phyloP scores from a whole-genome alignment of 2,329 filamentous ascomycete species.

The Thermoascus crustaceus region DNA sequence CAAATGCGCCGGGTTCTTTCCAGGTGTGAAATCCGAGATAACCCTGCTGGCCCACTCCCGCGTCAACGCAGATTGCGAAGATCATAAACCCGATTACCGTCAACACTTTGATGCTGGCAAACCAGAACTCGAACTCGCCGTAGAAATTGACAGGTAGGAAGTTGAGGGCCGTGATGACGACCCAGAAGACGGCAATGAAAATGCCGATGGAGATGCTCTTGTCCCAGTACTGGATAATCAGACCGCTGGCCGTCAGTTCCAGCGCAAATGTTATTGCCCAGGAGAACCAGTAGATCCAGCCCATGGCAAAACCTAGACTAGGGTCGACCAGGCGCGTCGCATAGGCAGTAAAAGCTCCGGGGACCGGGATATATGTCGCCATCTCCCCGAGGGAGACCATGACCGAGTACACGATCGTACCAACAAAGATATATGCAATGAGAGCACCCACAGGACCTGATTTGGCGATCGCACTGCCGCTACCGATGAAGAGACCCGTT shows the following conservation, averaged over 20 bases:
- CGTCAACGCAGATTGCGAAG: slow-evolving; percentile 66
- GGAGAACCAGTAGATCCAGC: slow-evolving; percentile 77
- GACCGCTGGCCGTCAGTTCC: slow-evolving; percentile 62
- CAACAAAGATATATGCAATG: slow-evolving; percentile 62
- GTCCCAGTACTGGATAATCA: slow-evolving; percentile 59
- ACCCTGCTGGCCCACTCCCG: slow-evolving; percentile 60
- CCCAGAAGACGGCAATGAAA: slow-evolving; percentile 67
- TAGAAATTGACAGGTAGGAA: slow-evolving; percentile 65
- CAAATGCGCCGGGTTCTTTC: slow-evolving; percentile 60
- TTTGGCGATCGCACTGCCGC: slow-evolving; percentile 53
- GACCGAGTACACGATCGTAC: slow-evolving; percentile 64
- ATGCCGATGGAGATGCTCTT: slow-evolving; percentile 55
- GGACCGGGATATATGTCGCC: slow-evolving; percentile 67
- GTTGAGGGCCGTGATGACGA: slow-evolving; percentile 60
- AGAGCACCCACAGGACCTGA: slow-evolving; percentile 59
- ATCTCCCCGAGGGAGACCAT: slow-evolving; percentile 63
- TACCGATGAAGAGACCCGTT: slow-evolving; percentile 64
- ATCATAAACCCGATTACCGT: slow-evolving; percentile 69
- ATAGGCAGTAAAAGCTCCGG: slow-evolving; percentile 69
- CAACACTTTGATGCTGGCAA: slow-evolving; percentile 67
- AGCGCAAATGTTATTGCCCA: slow-evolving; percentile 67
- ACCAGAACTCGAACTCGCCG: slow-evolving; percentile 72
- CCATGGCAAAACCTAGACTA: slow-evolving; percentile 66
- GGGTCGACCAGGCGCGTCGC: slow-evolving; percentile 67
- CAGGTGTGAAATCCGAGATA: slow-evolving; percentile 69